These are phyloP conservation scores for Penicillium macrosclerotiorum DNA, from an alignment of 495 filamentous ascomycete genomes.

Conservation along the genomic window DNA sequence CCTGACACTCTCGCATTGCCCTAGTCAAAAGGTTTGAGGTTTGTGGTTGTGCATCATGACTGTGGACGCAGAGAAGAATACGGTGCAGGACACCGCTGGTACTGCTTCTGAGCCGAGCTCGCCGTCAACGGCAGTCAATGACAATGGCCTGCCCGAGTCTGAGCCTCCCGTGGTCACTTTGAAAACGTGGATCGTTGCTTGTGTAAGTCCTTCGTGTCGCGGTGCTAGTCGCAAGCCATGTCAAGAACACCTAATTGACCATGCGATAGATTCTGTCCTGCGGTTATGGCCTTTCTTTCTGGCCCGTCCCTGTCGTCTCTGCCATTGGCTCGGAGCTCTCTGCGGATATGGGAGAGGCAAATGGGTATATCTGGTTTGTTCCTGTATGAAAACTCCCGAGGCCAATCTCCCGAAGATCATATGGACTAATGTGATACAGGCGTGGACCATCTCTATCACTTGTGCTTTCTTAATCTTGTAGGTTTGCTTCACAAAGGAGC, in stretches of 20 bases:
- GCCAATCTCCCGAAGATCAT: not conserved
- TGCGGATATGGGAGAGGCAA: conserved; percentile 21
- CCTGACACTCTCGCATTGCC: not conserved
- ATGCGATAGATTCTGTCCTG: conserved; percentile 23
- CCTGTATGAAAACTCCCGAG: conserved; percentile 8
- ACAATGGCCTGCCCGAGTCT: too few relatives aligned
- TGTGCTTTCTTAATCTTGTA: conserved; percentile 27
- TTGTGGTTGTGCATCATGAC: conserved; percentile 5
- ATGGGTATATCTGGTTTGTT: conserved; percentile 25
- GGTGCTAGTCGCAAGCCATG: too few relatives aligned
- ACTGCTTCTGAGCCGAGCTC: conserved; percentile 9
- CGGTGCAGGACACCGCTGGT: conserved; percentile 2
- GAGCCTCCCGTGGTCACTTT: conserved; percentile 20
- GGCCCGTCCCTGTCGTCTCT: conserved; percentile 18
- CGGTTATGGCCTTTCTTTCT: conserved; percentile 29
- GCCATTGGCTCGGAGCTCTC: conserved; percentile 20
- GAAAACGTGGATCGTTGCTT: conserved; percentile 26
- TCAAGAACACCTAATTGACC: not conserved
- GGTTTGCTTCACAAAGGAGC: not conserved
- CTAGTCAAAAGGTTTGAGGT: not conserved
- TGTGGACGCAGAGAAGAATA: conserved; percentile 8
- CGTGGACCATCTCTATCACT: conserved; percentile 28
- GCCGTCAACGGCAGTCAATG: not conserved
- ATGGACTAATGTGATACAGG: conserved; percentile 8
- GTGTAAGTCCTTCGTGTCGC: conserved; percentile 6